These are phyloP conservation scores for Cinnamomum micranthum DNA, from an alignment of 164 flowering plant species.

Conservation along the genomic window DNA sequence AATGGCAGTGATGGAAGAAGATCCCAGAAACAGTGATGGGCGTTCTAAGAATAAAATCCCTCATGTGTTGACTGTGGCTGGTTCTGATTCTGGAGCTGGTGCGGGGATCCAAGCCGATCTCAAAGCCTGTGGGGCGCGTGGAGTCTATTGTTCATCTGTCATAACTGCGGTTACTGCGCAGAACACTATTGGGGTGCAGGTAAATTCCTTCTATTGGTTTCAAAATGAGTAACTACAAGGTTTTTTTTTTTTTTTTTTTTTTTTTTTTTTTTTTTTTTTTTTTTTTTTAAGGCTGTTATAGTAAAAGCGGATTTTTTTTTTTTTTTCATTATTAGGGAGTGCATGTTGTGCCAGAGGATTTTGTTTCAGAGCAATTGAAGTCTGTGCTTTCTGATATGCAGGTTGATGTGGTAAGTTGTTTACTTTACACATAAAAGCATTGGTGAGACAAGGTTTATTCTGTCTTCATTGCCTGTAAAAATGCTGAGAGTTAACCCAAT, in stretches of 20 bases:
- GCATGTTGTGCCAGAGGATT: constrained; percentile 54
- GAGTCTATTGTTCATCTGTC: constrained; percentile 91
- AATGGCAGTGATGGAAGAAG: constrained; percentile 25
- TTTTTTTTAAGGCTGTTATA: not conserved
- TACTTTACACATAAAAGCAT: not conserved
- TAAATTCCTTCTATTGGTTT: constrained; percentile 3
- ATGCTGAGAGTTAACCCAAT: not conserved
- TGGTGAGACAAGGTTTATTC: not conserved
- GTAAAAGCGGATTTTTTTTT: not conserved
- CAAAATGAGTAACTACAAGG: not conserved
- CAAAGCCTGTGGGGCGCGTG: constrained; percentile 82
- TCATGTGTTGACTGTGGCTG: constrained; percentile 64
- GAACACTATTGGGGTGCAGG: constrained; percentile 97
- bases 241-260: not conserved
- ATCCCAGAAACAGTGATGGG: not conserved
- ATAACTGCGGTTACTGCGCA: constrained; percentile 95
- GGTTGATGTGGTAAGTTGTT: constrained; percentile 74
- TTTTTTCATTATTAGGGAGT: constrained; percentile 54
- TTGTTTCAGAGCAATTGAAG: constrained; percentile 67
- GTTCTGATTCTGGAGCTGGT: constrained; percentile 97
- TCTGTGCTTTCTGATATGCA: constrained; percentile 93
- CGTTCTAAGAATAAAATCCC: constrained; percentile 32
- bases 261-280: not conserved
- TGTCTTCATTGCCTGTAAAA: too few species aligned
- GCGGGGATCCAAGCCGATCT: constrained; percentile 99